A percentile compares a stretch with the other conserved stretches of the same genome.
phyloP scores from a whole-genome alignment of 305 asterid genomes.

The Rubia balearica region DNA sequence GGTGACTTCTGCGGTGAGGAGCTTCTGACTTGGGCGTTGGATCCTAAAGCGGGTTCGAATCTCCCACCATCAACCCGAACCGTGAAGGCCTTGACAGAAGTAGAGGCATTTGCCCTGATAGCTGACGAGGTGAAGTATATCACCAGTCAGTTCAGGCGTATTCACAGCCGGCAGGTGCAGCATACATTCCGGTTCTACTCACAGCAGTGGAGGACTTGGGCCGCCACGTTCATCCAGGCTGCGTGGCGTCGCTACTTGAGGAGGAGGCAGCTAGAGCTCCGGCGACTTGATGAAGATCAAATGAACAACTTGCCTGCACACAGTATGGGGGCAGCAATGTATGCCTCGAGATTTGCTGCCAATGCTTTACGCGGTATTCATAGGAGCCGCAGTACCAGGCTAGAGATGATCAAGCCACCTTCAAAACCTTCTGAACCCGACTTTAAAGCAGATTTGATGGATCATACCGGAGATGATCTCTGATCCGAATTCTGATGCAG shows the following conservation, averaged over 20 bases:
- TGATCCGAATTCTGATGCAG: conserved; percentile 31
- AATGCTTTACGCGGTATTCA: conserved; percentile 60
- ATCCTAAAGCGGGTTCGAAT: conserved; percentile 76
- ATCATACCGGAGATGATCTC: conserved; percentile 33
- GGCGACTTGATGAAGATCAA: conserved; percentile 31
- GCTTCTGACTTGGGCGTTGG: conserved; percentile 96
- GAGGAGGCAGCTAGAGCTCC: conserved; percentile 54
- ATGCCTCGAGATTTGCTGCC: conserved; percentile 72
- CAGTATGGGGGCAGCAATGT: conserved; percentile 43
- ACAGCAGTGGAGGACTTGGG: conserved; percentile 99
- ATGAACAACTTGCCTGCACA: conserved; percentile 23
- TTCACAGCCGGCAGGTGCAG: conserved; percentile 90
- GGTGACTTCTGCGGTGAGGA: conserved; percentile 97
- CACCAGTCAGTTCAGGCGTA: conserved; percentile 76
- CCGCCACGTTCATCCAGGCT: conserved; percentile 85
- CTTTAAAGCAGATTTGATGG: conserved; percentile 37
- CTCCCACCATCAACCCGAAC: conserved; percentile 92
- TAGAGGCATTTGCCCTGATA: conserved; percentile 88
- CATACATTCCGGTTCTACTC: conserved; percentile 91
- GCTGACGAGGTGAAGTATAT: conserved; percentile 87
- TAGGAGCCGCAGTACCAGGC: conserved; percentile 33
- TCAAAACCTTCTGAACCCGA: conserved; percentile 60
- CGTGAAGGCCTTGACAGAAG: conserved; percentile 83
- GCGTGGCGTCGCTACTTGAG: conserved; percentile 72
- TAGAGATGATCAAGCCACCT: conserved; percentile 24